Evolutionary conservation across 2,329 filamentous ascomycete genomes (phyloP), one percentile per base, ranked within the genome.

Genomic region (Calonectria fujianensis): DNA sequence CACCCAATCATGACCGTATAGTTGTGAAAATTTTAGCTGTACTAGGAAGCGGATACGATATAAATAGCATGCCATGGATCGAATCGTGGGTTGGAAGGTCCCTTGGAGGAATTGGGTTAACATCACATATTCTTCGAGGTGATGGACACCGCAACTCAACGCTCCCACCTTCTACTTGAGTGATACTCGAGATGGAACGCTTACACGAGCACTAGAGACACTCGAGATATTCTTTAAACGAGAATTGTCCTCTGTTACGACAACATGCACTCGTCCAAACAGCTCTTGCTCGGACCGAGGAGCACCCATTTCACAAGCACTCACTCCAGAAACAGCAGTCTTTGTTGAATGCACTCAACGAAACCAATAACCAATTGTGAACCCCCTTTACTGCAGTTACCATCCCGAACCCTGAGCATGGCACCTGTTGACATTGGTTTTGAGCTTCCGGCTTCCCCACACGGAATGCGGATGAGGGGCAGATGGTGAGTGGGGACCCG

Each of bases 401-500:
- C 20, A 24, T 24, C 2, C n/a, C 45, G n/a, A 24, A 48, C 14
- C 10, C 29, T 27, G 11, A 14, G n/a, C 39, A 7, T 27, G 9
- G 39, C 61, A 57, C 31, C 51, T 31, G 51, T 41, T 57, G 50
- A 27, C 37, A 13, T 41, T 68, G 32, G n/a, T 27, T 35, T 71
- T 27, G 32, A 39, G 57, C 54, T 37, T 66, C 24, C 20, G 32
- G 29, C 41, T 73, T 74, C 72, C 72, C 72, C 72, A 67, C 71
- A 73, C 32, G 45, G 29, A 51, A 61, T 50, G 54, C 51, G 51
- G 51, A 70, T 48, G 66, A 50, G 67, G 57, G 67, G 68, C 68
- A 74, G 68, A 72, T 74, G 68, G 72, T 52, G 63, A 31, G 72
- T 74, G 72, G 72, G 35, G 65, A 64, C 71, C 41, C 10, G 48